These are phyloP conservation scores for Haplosporangium sp. DNA, from an alignment of 371 early-diverging fungal species.

Conservation along the genomic window DNA sequence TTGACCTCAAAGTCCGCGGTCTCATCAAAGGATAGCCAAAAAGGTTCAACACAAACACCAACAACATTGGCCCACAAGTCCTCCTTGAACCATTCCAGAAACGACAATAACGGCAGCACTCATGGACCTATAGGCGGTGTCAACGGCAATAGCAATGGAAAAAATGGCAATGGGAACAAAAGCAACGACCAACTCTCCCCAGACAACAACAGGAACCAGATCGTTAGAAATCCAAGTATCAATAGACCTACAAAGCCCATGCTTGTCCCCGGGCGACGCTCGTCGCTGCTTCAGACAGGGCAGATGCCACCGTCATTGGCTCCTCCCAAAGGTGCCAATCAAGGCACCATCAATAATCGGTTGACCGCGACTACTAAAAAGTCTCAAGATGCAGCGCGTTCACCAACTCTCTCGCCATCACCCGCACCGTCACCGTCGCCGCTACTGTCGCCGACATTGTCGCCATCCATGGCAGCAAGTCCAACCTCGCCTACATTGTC, in stretches of 20 bases:
- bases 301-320: slow-evolving; percentile 18
- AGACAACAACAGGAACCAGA: not conserved
- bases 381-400: not conserved
- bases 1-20: not conserved
- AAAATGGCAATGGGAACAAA: slow-evolving; percentile 1
- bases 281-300: slow-evolving; percentile 34
- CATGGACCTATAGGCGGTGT: not conserved
- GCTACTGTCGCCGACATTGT: not conserved
- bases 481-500: slow-evolving; percentile 10
- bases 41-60: not conserved
- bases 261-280: slow-evolving; percentile 42
- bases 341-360: not conserved
- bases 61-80: slow-evolving; percentile 11
- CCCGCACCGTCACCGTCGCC: not conserved
- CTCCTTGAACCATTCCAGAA: slow-evolving; percentile 1
- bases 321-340: not conserved
- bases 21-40: not conserved
- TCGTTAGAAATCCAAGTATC: slow-evolving; percentile 15
- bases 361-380: not conserved
- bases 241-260: slow-evolving; percentile 23
- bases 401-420: slow-evolving; percentile 1
- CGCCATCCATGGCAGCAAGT: not conserved
- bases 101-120: not conserved
- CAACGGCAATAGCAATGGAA: not conserved
- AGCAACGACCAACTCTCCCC: not conserved